Percentiles rank a stretch among this genome's conserved stretches.
Conservation (phyloP, 495 filamentous ascomycete species). For the Talaromyces nanjingensis region DNA sequence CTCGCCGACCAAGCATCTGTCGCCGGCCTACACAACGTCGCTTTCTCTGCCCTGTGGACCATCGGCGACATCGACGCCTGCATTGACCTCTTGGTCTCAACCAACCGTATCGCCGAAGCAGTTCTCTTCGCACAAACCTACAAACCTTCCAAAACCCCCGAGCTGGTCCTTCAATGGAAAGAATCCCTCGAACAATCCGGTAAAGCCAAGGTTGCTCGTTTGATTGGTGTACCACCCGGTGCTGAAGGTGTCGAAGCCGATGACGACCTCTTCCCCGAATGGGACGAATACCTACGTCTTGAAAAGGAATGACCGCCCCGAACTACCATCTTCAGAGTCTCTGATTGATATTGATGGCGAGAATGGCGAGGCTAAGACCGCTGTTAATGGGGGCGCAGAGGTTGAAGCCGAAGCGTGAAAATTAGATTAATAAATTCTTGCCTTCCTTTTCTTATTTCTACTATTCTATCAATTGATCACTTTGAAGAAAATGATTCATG, state of each 20-base stretch:
- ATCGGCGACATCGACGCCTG: constrained; percentile 76
- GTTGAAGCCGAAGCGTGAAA: constrained; percentile 23
- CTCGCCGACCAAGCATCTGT: constrained; percentile 68
- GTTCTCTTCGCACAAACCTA: constrained; percentile 92
- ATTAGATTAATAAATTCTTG: constrained; percentile 6
- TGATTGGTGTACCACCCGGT: constrained; percentile 71
- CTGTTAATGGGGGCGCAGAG: constrained; percentile 30
- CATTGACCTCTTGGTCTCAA: constrained; percentile 70
- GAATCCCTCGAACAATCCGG: constrained; percentile 65
- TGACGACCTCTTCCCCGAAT: constrained; percentile 89
- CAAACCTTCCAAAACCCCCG: constrained; percentile 67
- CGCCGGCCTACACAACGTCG: constrained; percentile 79
- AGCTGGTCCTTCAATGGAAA: constrained; percentile 74
- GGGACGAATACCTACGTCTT: constrained; percentile 79
- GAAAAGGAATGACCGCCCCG: constrained; percentile 61
- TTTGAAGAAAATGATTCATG: constrained; percentile 1
- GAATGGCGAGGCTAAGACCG: constrained; percentile 25
- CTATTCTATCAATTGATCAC: background rate
- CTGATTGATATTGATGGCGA: constrained; percentile 43
- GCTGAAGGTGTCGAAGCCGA: constrained; percentile 55
- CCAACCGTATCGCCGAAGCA: constrained; percentile 73
- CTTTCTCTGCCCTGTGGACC: constrained; percentile 86
- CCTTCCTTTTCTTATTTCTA: background rate
- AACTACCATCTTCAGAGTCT: constrained; percentile 35
- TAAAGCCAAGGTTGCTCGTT: constrained; percentile 74